These are phyloP conservation scores for Isoetes taiwanensis DNA, from an alignment of 75 land plant genomes.

Conservation along the genomic window DNA sequence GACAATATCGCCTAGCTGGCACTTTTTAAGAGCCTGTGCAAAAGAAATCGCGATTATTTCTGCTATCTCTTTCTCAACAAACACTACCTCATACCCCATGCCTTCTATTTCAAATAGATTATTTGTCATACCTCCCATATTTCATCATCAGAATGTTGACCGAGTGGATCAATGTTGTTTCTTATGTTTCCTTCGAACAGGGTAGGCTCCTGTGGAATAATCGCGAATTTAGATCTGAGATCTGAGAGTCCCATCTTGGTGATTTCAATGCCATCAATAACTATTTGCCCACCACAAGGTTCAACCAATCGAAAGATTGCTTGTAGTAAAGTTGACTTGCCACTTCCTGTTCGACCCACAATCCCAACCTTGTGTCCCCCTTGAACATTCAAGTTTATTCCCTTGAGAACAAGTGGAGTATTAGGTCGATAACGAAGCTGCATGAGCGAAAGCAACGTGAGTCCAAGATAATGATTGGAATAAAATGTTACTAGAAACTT, in stretches of 20 bases:
- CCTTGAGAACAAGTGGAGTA: conserved; percentile 68
- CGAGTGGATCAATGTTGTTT: conserved; percentile 85
- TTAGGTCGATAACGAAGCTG: conserved; percentile 69
- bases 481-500: neutral
- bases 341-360: conserved; percentile 94
- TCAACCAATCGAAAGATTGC: conserved; percentile 80
- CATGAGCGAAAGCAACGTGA: neutral
- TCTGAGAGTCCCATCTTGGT: conserved; percentile 63
- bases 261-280: conserved; percentile 73
- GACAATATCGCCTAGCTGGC: conserved; percentile 64
- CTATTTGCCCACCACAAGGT: conserved; percentile 54
- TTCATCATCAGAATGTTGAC: conserved; percentile 58
- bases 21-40: conserved; percentile 79
- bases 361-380: conserved; percentile 87
- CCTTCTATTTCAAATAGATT: conserved; percentile 1
- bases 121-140: conserved; percentile 70
- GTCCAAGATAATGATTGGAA: neutral
- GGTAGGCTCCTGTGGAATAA: conserved; percentile 94
- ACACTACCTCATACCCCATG: too few species aligned
- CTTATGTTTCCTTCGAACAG: conserved; percentile 92
- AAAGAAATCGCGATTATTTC: too few species aligned
- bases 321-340: conserved; percentile 84
- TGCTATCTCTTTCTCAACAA: too few species aligned
- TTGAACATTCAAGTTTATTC: conserved; percentile 41
- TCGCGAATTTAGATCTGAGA: conserved; percentile 73